Conservation (phyloP, 345 rosid genomes). For the Schrenkiella parvula region DNA sequence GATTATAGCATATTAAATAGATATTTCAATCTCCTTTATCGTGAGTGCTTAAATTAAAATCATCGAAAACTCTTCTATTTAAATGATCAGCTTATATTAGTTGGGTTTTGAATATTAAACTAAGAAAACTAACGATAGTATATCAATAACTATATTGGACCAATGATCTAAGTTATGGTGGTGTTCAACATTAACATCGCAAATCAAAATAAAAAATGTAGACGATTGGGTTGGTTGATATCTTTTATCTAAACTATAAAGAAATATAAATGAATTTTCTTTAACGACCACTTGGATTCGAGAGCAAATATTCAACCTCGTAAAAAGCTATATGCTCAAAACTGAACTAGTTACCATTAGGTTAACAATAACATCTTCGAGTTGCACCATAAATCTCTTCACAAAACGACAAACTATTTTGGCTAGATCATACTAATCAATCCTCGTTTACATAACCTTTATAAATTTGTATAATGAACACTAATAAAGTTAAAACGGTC, state of each 20-base stretch:
- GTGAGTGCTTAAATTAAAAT: not conserved
- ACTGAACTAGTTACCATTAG: not conserved
- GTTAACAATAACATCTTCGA: not conserved
- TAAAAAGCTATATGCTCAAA: not conserved
- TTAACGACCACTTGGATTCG: not conserved
- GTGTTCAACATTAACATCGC: not conserved
- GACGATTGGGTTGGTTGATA: not conserved
- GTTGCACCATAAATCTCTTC: constrained; percentile 13
- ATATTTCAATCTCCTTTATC: not conserved
- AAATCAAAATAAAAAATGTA: not conserved
- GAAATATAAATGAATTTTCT: not conserved
- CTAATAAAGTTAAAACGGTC: not conserved
- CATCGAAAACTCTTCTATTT: not conserved
- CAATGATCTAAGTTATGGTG: not conserved
- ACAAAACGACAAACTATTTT: not conserved
- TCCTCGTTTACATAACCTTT: constrained; percentile 23
- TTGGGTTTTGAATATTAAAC: no score
- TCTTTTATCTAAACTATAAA: not conserved
- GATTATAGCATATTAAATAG: not conserved
- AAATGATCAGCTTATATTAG: not conserved
- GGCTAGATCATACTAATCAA: not conserved
- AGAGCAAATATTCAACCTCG: not conserved
- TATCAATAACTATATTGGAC: not conserved
- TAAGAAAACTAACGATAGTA: not conserved
- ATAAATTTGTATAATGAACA: not conserved